phyloP scores from a whole-genome alignment of 208 protist genomes.

The Crithidia bombi region DNA sequence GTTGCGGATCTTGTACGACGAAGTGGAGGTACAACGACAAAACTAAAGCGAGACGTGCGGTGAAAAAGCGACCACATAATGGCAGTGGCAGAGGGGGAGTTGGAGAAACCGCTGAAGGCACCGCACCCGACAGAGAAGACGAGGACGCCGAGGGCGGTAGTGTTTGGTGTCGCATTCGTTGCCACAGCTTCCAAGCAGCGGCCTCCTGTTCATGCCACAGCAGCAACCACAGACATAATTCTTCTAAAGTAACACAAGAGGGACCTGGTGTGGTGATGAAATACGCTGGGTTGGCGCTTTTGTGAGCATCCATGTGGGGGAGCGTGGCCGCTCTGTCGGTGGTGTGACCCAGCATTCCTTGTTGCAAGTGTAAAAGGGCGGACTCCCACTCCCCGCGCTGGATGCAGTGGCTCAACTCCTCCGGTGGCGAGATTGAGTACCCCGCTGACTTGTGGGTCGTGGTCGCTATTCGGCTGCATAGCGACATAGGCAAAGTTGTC shows the following conservation, averaged over 20 bases:
- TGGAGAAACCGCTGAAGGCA: not conserved
- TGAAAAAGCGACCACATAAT: not conserved
- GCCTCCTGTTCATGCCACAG: constrained; percentile 5
- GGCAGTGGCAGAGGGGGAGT: not conserved
- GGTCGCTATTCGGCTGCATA: too few species aligned
- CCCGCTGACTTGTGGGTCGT: too few species aligned
- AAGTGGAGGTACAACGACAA: constrained; percentile 3
- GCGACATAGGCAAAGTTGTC: too few species aligned
- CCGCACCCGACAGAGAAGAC: not conserved
- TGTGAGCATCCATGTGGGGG: not conserved
- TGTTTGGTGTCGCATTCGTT: not conserved
- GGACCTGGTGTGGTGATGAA: not conserved
- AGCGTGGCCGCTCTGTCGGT: not conserved
- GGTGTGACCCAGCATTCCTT: too few species aligned
- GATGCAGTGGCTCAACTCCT: too few species aligned
- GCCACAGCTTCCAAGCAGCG: not conserved
- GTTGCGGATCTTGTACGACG: not conserved
- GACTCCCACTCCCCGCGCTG: too few species aligned
- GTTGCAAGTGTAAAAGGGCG: too few species aligned
- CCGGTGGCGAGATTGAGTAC: too few species aligned
- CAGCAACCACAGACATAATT: not conserved
- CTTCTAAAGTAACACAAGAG: not conserved
- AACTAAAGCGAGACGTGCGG: not conserved
- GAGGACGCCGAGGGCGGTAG: not conserved
- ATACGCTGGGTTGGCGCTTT: not conserved